A percentile compares a stretch with the other conserved stretches of the same genome.
Evolutionary conservation across 352 stramenopile species (phyloP).

Genomic region (Phytophthora foliorum): DNA sequence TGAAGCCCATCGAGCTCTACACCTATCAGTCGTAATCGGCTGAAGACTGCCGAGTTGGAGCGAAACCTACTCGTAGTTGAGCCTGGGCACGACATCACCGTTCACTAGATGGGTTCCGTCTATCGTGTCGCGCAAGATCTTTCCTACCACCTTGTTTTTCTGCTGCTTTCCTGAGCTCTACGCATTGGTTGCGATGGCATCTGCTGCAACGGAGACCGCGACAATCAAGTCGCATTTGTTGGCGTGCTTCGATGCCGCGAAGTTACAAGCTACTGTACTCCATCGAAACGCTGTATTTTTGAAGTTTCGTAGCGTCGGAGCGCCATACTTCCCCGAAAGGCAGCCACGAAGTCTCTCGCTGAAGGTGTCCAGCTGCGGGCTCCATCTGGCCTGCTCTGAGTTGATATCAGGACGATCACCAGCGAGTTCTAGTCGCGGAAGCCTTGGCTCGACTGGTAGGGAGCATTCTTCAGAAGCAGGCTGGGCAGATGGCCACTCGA

Average conservation of each 20-base stretch:
- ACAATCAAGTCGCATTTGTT: slow-evolving; percentile 3
- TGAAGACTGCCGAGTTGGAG: too few species aligned
- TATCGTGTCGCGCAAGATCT: too few species aligned
- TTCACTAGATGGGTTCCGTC: too few species aligned
- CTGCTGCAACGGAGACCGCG: not conserved
- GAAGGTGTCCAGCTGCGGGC: slow-evolving; percentile 17
- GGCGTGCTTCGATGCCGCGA: not conserved
- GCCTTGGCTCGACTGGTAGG: not conserved
- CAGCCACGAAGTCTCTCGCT: too few species aligned
- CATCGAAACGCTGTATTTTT: slow-evolving; percentile 16
- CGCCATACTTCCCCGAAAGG: slow-evolving; percentile 8
- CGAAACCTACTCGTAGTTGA: too few species aligned
- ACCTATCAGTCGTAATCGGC: too few species aligned
- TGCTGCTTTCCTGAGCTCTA: not conserved
- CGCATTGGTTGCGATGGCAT: slow-evolving; percentile 7
- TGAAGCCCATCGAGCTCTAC: too few species aligned
- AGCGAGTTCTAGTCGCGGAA: slow-evolving; percentile 12
- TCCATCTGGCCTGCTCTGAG: slow-evolving; percentile 27
- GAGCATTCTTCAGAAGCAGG: slow-evolving; percentile 24
- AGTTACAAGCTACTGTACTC: too few species aligned
- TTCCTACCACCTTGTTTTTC: too few species aligned
- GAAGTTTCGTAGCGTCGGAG: not conserved
- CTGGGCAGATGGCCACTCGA: slow-evolving; percentile 11
- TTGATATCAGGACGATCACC: slow-evolving; percentile 28
- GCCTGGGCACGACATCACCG: too few species aligned